These are phyloP conservation scores for Breviolum minutum DNA, from an alignment of 73 alveolate genomes.

Conservation along the genomic window DNA sequence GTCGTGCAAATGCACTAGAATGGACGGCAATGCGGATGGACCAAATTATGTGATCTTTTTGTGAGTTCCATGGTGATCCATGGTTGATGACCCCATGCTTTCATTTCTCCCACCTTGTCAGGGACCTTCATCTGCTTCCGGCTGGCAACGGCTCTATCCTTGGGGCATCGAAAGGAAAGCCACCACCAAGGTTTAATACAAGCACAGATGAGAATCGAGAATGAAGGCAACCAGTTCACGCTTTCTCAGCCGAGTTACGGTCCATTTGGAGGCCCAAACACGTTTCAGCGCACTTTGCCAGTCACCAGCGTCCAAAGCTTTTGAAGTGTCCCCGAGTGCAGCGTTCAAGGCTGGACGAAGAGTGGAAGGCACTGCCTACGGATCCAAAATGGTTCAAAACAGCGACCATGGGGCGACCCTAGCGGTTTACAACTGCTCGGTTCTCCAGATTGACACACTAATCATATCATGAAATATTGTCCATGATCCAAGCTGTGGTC, in stretches of 20 bases:
- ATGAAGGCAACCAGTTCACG: neutral
- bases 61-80: too few species aligned
- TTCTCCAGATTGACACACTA: too few species aligned
- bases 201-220: too few species aligned
- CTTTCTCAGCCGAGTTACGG: constrained; percentile 33
- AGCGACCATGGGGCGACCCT: neutral
- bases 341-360: constrained; percentile 62
- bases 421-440: too few species aligned
- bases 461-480: neutral
- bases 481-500: too few species aligned
- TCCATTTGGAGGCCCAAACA: constrained; percentile 98
- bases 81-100: neutral
- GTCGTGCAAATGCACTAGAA: neutral
- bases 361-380: constrained; percentile 18
- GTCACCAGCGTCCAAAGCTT: constrained; percentile 78
- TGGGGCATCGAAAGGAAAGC: neutral
- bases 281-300: constrained; percentile 96
- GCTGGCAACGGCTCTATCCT: constrained; percentile 98
- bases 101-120: neutral
- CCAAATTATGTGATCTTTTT: too few species aligned
- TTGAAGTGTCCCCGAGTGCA: neutral
- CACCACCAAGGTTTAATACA: too few species aligned
- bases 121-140: constrained; percentile 98
- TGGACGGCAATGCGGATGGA: neutral
- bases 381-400: neutral